Conservation (phyloP, 2,329 filamentous ascomycete species). For the Scortechinia acanthostroma region DNA sequence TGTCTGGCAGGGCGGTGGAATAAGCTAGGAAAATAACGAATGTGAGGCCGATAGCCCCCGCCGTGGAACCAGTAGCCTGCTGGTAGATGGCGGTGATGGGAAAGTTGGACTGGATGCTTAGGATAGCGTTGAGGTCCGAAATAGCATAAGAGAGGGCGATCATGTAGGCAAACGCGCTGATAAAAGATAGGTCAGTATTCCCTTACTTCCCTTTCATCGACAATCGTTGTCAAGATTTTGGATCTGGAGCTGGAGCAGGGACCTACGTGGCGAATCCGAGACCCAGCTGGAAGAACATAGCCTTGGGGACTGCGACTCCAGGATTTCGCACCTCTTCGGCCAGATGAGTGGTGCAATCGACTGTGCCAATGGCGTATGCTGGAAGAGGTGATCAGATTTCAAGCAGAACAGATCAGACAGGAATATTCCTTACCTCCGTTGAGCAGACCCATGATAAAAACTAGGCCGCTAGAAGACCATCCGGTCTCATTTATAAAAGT, state of each 20-base stretch:
- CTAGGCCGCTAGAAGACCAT: conserved; percentile 16
- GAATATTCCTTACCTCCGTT: no score
- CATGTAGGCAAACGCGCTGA: no score
- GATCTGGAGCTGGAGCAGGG: no score
- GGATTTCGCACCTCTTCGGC: conserved; percentile 23
- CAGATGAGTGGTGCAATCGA: conserved; percentile 25
- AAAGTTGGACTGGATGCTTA: no score
- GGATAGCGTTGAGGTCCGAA: not conserved
- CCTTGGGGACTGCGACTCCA: conserved; percentile 17
- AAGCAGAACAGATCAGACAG: no score
- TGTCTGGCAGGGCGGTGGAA: conserved; percentile 12
- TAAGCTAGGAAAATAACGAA: no score
- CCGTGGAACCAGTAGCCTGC: conserved; percentile 8
- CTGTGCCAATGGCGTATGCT: conserved; percentile 25
- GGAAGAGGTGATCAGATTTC: no score
- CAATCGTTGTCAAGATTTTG: no score
- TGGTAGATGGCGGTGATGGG: conserved; percentile 10
- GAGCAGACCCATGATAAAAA: conserved; percentile 27
- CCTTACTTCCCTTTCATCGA: no score
- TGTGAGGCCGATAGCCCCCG: no score
- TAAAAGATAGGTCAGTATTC: no score
- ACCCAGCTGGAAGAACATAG: conserved; percentile 17
- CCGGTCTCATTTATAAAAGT: conserved; percentile 16
- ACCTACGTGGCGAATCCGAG: conserved; percentile 23
- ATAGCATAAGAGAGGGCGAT: no score